A percentile compares a stretch with the other conserved stretches of the same genome.
Evolutionary conservation across 2,329 filamentous ascomycete genomes (phyloP).

Genomic region (Aspergillus awamori): DNA sequence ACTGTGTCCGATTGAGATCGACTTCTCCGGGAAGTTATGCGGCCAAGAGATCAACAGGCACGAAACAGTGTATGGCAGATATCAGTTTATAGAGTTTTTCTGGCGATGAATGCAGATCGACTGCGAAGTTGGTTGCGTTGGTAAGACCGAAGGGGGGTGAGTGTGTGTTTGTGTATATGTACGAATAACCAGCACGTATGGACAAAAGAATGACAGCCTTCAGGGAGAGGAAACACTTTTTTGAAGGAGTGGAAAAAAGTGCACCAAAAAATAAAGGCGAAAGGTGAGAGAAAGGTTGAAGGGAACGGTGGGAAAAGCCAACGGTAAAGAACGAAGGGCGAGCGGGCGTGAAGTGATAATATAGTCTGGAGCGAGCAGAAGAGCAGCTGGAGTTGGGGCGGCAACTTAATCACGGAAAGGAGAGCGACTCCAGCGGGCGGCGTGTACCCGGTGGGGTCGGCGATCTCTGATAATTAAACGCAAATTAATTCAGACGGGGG

Average conservation of each 20-base stretch:
- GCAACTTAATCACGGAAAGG: constrained; percentile 19
- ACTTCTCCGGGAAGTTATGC: constrained; percentile 44
- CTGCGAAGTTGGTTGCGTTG: constrained; percentile 26
- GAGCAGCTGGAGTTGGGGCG: constrained; percentile 1
- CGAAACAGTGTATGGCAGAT: constrained; percentile 8
- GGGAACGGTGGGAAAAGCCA: constrained; percentile 13
- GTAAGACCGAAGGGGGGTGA: neutral
- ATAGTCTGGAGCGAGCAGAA: constrained; percentile 16
- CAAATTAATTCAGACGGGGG: constrained; percentile 19
- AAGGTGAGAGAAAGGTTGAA: neutral
- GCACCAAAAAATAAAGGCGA: constrained; percentile 19
- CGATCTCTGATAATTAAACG: constrained; percentile 26
- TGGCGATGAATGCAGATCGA: constrained; percentile 37
- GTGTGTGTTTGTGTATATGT: constrained; percentile 13
- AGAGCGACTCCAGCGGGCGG: constrained; percentile 15
- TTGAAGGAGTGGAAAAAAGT: constrained; percentile 38
- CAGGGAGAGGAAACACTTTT: constrained; percentile 26
- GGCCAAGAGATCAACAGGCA: constrained; percentile 16
- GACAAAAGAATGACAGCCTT: constrained; percentile 40
- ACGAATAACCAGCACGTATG: constrained; percentile 21
- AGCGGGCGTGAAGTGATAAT: constrained; percentile 21
- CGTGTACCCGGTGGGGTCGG: constrained; percentile 22
- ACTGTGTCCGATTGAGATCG: constrained; percentile 28
- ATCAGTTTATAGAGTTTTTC: constrained; percentile 7
- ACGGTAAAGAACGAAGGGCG: constrained; percentile 20